Evolutionary conservation across 306 rosid genomes (phyloP), one percentile per base, ranked within the genome.

Genomic region (Prinsepia uniflora): DNA sequence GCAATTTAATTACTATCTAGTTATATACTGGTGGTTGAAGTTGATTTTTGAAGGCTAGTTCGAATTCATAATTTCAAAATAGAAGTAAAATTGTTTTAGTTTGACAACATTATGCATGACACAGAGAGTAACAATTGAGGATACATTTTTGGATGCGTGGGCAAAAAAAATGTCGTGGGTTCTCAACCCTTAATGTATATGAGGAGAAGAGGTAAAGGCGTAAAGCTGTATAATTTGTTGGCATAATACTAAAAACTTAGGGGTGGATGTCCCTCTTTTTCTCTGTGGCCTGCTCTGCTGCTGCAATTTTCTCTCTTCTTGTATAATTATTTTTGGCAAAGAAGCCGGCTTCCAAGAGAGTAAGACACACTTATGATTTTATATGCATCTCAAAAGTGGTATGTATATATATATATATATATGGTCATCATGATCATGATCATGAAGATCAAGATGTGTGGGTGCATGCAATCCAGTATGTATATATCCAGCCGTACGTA

Each of bases 331-430:
- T 39, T 70, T 55, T 14, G 59, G 34, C 19, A 75, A 56, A 42
- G 56, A 47, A 61, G 70, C 73, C 66, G 72, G 36, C 70, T 75
- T 71, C 73, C 76, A 63, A 63, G 49, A 65, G 43, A 66, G 66
- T 44, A n/a, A 50, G 74, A 42, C 36, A 63, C 39, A 9, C 55
- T 53, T 22, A 7, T 53, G 13, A 53, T 17, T 53, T 2, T n/a
- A 53, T 3, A 30, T 30, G 36, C 36, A 30, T 30, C 45, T 7
- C 2, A 52, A 57, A 52, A 24, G 42, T 47, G 55, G 63, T n/a
- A n/a, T n/a, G n/a, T n/a, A n/a, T n/a, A 34, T 1, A 59, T 42
- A 10, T 17, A 11, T 45, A 24, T 24, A 24, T 24, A 24, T 24
- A 14, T 17, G 36, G 2, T 30, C 3, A 30, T 30, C 36, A 30